These are phyloP conservation scores for Sedum album DNA, from an alignment of 164 flowering plant species.

Conservation along the genomic window DNA sequence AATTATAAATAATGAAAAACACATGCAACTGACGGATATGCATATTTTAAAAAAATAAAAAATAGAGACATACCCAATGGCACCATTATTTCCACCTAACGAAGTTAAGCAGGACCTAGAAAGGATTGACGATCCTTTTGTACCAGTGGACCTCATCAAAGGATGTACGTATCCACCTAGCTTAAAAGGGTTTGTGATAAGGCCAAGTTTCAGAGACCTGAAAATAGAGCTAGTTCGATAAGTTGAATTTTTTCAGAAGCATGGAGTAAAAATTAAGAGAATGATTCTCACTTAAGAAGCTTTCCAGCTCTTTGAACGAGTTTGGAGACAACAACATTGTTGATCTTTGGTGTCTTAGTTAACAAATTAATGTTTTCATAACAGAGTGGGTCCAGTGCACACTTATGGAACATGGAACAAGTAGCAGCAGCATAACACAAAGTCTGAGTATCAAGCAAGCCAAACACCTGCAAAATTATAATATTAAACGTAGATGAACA, in stretches of 20 bases:
- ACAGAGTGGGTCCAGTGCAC: constrained; percentile 78
- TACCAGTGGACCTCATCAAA: constrained; percentile 76
- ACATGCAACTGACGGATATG: background rate
- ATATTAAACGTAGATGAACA: no score
- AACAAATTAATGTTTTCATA: constrained; percentile 74
- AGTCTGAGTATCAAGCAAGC: constrained; percentile 78
- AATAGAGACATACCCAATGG: constrained; percentile 56
- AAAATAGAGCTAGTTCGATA: background rate
- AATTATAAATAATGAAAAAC: constrained; percentile 10
- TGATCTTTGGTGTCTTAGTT: constrained; percentile 62
- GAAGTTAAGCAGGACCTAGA: constrained; percentile 72
- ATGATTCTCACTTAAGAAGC: constrained; percentile 47
- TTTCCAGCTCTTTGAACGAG: constrained; percentile 86
- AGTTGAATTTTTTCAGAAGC: background rate
- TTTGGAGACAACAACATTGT: constrained; percentile 65
- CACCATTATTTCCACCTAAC: constrained; percentile 37
- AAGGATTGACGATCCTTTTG: constrained; percentile 61
- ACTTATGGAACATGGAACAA: constrained; percentile 77
- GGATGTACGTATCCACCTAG: constrained; percentile 48
- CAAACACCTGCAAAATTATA: constrained; percentile 54
- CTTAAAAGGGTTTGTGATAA: constrained; percentile 54
- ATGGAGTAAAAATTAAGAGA: background rate
- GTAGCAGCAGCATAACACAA: constrained; percentile 71
- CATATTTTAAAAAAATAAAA: background rate
- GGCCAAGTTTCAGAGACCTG: constrained; percentile 89